Evolutionary conservation across 176 grass and related monocot genomes (phyloP), one percentile per base, ranked within the genome.

Genomic region (Zoysia japonica): DNA sequence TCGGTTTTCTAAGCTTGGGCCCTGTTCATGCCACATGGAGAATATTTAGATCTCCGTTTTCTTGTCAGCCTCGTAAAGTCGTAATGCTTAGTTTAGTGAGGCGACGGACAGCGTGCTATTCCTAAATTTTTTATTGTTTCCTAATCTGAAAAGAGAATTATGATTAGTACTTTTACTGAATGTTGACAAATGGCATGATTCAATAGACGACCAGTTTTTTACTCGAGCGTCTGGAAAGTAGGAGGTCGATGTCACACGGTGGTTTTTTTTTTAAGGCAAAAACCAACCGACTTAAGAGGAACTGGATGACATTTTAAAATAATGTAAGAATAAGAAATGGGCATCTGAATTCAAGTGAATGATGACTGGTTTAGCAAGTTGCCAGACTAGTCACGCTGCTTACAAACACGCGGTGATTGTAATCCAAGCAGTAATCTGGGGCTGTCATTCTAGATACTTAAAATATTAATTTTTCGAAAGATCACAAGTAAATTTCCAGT

Each of bases 21-120:
- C 64, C 69, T 67, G 42, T 6, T 49, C 41, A 5, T 20, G 67
- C 48, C 83, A 65, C 75, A 79, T 85, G 83, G 56, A 38, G 5
- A 79, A 78, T 78, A 78, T 47, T 37, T 71, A 65, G 74, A 76
- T 65, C 41, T 47, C 47, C 11, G 6, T 64, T 38, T 11, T 36
- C 15, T 10, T 39, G 5, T 73, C 46, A 13, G 10, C 11, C 48
- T 65, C 40, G 15, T 28, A 28, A 28, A 28, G 28, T 28, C 28
- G 28, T 19, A 50, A 53, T 28, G 20, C 20, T 72, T 72, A 16
- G 28, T 72, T 38, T 64, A 64, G 0, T 36, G 0, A 62, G 19
- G 20, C 60, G 2, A 62, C 57, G 20, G 60, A 12, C 12, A 5
- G 61, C 61, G 10, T 13, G 61, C 36, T 28, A 28, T 28, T 39